Base-by-base conservation (phyloP, 2,329 filamentous ascomycete species). In the Alternaria rosae region DNA sequence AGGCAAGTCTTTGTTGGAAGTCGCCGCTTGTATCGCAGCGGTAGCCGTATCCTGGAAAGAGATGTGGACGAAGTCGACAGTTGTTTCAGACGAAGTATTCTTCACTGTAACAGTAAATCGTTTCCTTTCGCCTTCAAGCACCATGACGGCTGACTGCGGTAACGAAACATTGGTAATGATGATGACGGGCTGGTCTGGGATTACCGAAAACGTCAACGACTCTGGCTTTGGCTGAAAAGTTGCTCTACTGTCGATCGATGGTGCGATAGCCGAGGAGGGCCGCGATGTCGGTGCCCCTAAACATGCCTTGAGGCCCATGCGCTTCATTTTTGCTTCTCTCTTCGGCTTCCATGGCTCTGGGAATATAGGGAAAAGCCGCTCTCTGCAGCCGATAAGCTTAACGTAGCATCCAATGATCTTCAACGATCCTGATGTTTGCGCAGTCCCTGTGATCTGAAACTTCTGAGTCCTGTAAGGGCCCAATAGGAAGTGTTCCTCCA, bases 21-120 rank as follows among this genome's bases (percentile, higher is more conserved):
- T 83, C 0, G 92, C 92, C 35, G 88, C 84, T 71, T 94, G 92
- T 15, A 97, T 83, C 9, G 92, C 89, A 7, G 85, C 86, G 64
- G 93, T 92, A 0, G 93, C 94, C 1, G 93, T 96, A 80, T 97
- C 93, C 69, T 93, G 90, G 76, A 97, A 97, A 0, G 92, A 94
- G 62, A 97, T 93, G 25, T 95, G 85, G 35, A 97, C 82, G 57
- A 98, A 90, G 74, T 97, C 92, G 1, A 92, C 92, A 1, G 92
- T 84, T 2, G 91, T 93, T 1, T 84, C 77, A 20, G 62, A 69
- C 1, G 93, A 95, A 9, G 88, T 83, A 68, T 99, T 99, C 68
- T 91, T 87, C 13, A 98, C 82, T 0, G 91, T 94, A 15, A 97
- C 85, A 0, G 87, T 90, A 74, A 98, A 96, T 1, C 84, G 83